Percentiles rank a stretch among this genome's conserved stretches.
Evolutionary conservation across 2,329 filamentous ascomycete genomes (phyloP).

Genomic region (Cladosporium sp.): DNA sequence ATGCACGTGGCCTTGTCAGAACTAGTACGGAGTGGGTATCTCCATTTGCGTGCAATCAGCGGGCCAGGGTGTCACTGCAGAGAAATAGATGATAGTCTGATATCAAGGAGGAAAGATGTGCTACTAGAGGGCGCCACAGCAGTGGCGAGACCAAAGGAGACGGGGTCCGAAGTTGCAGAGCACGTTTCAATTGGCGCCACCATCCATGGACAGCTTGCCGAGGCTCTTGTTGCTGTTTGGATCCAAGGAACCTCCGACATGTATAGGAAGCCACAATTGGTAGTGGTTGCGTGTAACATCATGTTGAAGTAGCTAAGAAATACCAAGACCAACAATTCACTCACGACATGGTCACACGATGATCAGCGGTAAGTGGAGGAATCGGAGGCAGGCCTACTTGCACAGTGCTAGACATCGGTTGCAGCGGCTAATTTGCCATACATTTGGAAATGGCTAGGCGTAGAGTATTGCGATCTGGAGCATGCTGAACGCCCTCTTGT

Average conservation of each 20-base stretch:
- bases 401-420: too few relatives aligned
- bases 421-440: too few relatives aligned
- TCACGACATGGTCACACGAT: not conserved
- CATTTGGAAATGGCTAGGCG: too few relatives aligned
- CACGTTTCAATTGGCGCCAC: constrained; percentile 11
- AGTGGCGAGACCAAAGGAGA: not conserved
- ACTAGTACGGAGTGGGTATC: constrained; percentile 5
- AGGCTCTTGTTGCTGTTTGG: not conserved
- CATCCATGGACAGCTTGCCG: not conserved
- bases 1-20: not conserved
- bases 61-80: not conserved
- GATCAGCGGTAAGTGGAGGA: not conserved
- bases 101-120: not conserved
- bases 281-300: too few relatives aligned
- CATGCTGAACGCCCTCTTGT: too few relatives aligned
- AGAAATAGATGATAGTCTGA: not conserved
- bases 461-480: too few relatives aligned
- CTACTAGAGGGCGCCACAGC: not conserved
- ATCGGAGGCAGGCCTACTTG: too few relatives aligned
- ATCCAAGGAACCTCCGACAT: not conserved
- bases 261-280: not conserved
- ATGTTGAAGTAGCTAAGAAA: not conserved
- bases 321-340: not conserved
- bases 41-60: not conserved
- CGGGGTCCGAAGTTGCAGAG: not conserved